Evolutionary conservation across 2,329 filamentous ascomycete species (phyloP), one percentile per base, ranked within the genome.

Genomic region (Ophiocordyceps robertsii): DNA sequence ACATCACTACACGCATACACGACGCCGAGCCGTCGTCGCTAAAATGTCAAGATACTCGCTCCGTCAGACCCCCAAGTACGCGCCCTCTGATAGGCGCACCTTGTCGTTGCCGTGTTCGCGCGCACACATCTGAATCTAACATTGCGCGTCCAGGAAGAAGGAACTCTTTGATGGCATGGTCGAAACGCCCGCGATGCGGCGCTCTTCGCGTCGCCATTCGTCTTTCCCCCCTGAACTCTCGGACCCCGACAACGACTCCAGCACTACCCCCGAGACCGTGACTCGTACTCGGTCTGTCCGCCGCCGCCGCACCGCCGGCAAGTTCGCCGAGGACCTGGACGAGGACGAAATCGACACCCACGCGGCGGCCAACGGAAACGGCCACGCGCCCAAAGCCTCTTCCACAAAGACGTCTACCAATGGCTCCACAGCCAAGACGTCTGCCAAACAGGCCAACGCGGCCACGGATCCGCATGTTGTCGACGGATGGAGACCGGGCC

Each of bases 91-190:
- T 9, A 3, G 24, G 6, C 24, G 24, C 24, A 6, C 6, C 24
- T 2, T 29, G 10, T 9, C 32, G n/a, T n/a, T n/a, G n/a, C n/a
- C 8, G 13, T 12, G 6, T 16, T 16, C 21, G 29, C 27, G 17
- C 27, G 12, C 7, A 11, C n/a, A 3, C n/a, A 6, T 32, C 11
- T n/a, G n/a, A 6, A 24, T 10, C 40, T 42, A 33, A 50, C 44
- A 42, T 30, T 39, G 19, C n/a, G 24, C 43, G 24, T 27, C 2
- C 33, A 78, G 74, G 50, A 78, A 78, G 60, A 76, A 75, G 60
- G 73, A 77, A 55, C 68, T 75, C 44, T 77, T 75, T 51, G 67
- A 75, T 31, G 74, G 74, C 51, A 75, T 78, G 73, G 61, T 78
- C 46, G 72, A 76, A 57, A 78, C 73, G 9, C 73, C 73, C 40